phyloP scores from a whole-genome alignment of 2,329 filamentous ascomycete species.

The Verticillium dahliae region DNA sequence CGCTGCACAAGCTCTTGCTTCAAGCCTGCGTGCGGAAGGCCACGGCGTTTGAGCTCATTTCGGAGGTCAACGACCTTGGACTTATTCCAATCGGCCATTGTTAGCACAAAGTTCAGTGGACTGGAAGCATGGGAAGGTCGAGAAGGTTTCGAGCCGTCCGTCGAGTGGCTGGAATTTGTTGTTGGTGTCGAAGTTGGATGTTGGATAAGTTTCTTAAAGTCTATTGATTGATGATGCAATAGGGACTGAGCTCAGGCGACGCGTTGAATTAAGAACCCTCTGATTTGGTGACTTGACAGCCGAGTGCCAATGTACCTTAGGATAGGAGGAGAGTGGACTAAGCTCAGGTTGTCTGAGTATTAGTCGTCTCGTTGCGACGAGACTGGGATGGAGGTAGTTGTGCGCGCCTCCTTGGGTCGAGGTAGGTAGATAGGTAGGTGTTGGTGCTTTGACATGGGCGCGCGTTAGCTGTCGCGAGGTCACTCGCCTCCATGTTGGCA shows the following conservation, averaged over 20 bases:
- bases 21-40: slow-evolving; percentile 62
- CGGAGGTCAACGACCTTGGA: slow-evolving; percentile 72
- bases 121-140: not conserved
- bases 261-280: not conserved
- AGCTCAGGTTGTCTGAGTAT: not conserved
- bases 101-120: slow-evolving; percentile 8
- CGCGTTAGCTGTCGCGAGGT: not conserved
- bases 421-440: not conserved
- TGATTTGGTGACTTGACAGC: too few relatives aligned
- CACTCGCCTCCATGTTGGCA: not conserved
- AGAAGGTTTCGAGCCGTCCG: not conserved
- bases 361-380: not conserved
- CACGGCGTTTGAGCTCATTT: slow-evolving; percentile 65
- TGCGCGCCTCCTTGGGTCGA: not conserved
- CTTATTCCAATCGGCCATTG: slow-evolving; percentile 46
- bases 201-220: not conserved
- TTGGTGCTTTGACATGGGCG: not conserved
- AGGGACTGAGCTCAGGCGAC: not conserved
- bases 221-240: not conserved
- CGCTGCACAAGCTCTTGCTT: slow-evolving; percentile 67
- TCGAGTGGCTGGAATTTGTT: not conserved
- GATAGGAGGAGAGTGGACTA: too few relatives aligned
- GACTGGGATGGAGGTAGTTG: not conserved
- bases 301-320: too few relatives aligned
- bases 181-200: not conserved